Conservation (phyloP, 2,329 filamentous ascomycete species). For the Aspergillus sojae region DNA sequence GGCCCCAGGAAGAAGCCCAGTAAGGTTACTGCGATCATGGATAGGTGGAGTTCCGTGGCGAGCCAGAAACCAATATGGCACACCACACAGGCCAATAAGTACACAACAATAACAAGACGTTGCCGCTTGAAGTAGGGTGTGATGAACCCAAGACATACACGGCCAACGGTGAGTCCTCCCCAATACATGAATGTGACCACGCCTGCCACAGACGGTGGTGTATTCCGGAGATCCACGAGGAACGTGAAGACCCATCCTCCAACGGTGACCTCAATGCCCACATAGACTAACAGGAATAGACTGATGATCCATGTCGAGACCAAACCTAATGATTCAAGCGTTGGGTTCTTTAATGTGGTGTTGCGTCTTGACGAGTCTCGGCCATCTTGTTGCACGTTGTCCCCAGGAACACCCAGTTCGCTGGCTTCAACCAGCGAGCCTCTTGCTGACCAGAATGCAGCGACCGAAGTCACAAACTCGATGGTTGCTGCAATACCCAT, state of each 20-base stretch:
- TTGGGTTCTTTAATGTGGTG: background rate
- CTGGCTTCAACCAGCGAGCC: constrained; percentile 1
- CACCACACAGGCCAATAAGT: constrained; percentile 63
- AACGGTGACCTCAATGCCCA: constrained; percentile 70
- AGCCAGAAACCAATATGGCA: constrained; percentile 78
- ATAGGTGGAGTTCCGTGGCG: constrained; percentile 71
- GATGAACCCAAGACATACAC: constrained; percentile 71
- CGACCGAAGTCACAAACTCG: constrained; percentile 51
- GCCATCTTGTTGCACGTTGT: background rate
- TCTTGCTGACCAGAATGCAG: constrained; percentile 21
- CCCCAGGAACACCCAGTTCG: background rate
- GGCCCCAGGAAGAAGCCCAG: constrained; percentile 79
- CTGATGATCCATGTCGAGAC: constrained; percentile 68
- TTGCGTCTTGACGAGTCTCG: too few relatives aligned
- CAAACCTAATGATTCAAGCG: constrained; percentile 29
- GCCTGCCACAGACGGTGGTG: constrained; percentile 50
- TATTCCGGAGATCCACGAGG: constrained; percentile 74
- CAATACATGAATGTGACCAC: constrained; percentile 76
- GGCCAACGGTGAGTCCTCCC: constrained; percentile 74
- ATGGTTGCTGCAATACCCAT: constrained; percentile 63
- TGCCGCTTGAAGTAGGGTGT: constrained; percentile 69
- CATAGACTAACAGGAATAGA: constrained; percentile 70
- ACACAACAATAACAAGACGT: constrained; percentile 62
- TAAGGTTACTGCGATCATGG: constrained; percentile 69
- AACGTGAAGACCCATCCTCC: constrained; percentile 86